Percentiles rank a stretch among this genome's conserved stretches.
Conservation (phyloP, 192 early-diverging fungal genomes). For the Coemansia javaensis region DNA sequence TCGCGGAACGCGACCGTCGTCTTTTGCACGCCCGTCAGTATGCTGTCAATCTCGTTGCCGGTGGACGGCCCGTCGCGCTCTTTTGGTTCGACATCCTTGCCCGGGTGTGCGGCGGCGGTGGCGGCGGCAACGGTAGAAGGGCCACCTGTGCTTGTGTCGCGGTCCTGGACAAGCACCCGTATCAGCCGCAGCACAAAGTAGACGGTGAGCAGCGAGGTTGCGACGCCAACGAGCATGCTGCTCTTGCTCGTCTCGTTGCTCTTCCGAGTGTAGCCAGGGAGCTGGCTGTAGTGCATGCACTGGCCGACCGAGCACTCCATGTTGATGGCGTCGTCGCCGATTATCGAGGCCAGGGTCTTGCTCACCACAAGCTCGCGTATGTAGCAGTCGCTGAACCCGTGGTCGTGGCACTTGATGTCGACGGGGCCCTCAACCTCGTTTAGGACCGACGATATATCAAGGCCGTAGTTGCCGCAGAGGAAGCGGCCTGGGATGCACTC, state of each 20-base stretch:
- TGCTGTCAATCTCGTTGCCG: conserved; percentile 15
- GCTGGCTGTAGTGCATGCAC: conserved; percentile 80
- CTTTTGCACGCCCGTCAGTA: conserved; percentile 16
- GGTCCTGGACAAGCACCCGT: conserved; percentile 14
- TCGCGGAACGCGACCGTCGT: conserved; percentile 38
- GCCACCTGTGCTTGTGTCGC: not conserved
- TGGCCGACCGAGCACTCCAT: conserved; percentile 77
- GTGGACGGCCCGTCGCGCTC: not conserved
- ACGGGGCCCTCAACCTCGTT: conserved; percentile 75
- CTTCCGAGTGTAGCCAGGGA: conserved; percentile 65
- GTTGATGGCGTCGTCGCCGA: conserved; percentile 80
- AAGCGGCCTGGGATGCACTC: conserved; percentile 72
- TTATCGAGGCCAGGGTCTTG: conserved; percentile 51
- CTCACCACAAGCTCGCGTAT: conserved; percentile 53
- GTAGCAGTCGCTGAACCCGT: conserved; percentile 79
- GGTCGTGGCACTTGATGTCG: conserved; percentile 62
- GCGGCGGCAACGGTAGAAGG: too few species aligned
- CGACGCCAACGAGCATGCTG: conserved; percentile 25
- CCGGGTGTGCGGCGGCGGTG: too few species aligned
- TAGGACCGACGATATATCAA: conserved; percentile 79
- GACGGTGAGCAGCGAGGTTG: conserved; percentile 41
- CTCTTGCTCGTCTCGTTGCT: conserved; percentile 27
- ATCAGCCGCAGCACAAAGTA: conserved; percentile 35
- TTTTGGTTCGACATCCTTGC: not conserved
- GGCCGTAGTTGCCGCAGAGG: conserved; percentile 78